phyloP scores from a whole-genome alignment of 2,329 filamentous ascomycete genomes.

The Colletotrichum eleusines region DNA sequence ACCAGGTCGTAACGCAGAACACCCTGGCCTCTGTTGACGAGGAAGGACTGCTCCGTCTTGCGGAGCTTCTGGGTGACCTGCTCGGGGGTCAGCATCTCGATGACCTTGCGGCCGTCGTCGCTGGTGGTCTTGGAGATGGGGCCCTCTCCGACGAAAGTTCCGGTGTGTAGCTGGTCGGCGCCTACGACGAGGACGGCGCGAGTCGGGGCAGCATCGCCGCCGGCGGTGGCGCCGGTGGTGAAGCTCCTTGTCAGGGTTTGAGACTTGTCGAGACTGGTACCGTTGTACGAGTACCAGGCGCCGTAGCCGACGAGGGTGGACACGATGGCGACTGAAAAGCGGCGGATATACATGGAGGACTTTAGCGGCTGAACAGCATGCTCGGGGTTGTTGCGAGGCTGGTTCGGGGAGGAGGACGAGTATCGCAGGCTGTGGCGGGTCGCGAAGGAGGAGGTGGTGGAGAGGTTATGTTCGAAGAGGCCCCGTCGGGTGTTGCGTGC shows the following conservation, averaged over 20 bases:
- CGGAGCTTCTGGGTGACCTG: conserved; percentile 92
- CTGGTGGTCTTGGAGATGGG: conserved; percentile 91
- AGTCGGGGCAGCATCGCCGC: conserved; percentile 59
- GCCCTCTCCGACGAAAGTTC: conserved; percentile 84
- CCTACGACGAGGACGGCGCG: conserved; percentile 87
- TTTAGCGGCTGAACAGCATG: conserved; percentile 63
- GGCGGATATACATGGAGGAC: conserved; percentile 82
- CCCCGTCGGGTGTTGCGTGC: conserved; percentile 63
- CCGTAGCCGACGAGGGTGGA: conserved; percentile 81
- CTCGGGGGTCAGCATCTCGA: conserved; percentile 97
- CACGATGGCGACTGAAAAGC: conserved; percentile 74
- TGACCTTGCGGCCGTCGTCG: conserved; percentile 84
- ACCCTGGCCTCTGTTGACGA: conserved; percentile 88
- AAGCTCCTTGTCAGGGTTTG: conserved; percentile 56
- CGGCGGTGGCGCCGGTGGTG: conserved; percentile 51
- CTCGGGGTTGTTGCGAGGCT: conserved; percentile 46
- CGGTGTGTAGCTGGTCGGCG: conserved; percentile 90
- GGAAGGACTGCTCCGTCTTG: conserved; percentile 90
- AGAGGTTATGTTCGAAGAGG: conserved; percentile 47
- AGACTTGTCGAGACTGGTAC: conserved; percentile 50
- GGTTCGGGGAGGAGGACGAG: conserved; percentile 37
- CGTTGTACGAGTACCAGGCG: conserved; percentile 80
- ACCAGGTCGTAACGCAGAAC: conserved; percentile 95
- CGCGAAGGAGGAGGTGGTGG: conserved; percentile 41
- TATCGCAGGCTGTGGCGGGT: conserved; percentile 43